Evolutionary conservation across 2,329 filamentous ascomycete genomes (phyloP).

Genomic region (Coniochaeta sp.): DNA sequence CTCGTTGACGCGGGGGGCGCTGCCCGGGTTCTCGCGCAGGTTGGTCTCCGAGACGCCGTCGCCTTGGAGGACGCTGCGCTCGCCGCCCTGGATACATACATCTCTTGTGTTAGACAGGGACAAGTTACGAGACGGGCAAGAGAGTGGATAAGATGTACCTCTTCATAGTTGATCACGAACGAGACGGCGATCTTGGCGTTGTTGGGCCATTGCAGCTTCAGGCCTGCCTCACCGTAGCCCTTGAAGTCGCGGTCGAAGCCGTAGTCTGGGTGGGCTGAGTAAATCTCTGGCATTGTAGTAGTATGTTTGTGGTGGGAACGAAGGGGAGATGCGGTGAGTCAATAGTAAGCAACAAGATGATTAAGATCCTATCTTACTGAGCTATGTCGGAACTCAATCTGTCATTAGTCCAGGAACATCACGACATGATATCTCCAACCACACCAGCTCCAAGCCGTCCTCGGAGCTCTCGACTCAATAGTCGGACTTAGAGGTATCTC

Average conservation of each 20-base stretch:
- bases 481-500: not conserved
- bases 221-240: conserved; percentile 11
- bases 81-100: conserved; percentile 17
- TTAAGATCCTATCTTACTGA: no score
- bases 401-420: no score
- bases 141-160: conserved; percentile 17
- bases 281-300: not conserved
- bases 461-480: not conserved
- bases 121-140: not conserved
- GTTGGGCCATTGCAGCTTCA: conserved; percentile 30
- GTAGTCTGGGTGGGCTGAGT: not conserved
- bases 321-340: not conserved
- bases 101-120: not conserved
- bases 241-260: not conserved
- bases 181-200: conserved; percentile 34
- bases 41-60: conserved; percentile 29
- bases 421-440: no score
- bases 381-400: no score
- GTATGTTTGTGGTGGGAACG: not conserved
- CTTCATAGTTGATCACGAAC: conserved; percentile 38
- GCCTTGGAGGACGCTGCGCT: conserved; percentile 27
- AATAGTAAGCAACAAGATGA: no score
- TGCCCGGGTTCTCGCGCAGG: conserved; percentile 30
- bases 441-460: no score
- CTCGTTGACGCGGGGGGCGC: conserved; percentile 27